Evolutionary conservation across 2,329 filamentous ascomycete species (phyloP).

Genomic region (Hypoxylon rubiginosum): DNA sequence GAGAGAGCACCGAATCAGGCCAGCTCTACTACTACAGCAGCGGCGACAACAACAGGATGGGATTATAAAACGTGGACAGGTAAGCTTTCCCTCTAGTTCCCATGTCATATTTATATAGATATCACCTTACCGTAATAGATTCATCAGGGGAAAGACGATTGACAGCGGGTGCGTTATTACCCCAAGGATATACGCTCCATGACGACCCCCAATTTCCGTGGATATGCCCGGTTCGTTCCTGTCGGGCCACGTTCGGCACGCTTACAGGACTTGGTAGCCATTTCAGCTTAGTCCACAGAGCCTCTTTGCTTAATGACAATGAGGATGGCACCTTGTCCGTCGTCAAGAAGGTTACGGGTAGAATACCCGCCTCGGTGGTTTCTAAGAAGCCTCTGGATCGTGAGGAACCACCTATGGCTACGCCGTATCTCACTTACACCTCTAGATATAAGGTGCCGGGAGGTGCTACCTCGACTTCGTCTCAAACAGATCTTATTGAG

Average conservation of each 20-base stretch:
- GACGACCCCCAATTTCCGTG: slow-evolving; percentile 45
- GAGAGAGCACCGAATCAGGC: not conserved
- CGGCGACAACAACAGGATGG: slow-evolving; percentile 10
- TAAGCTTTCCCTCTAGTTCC: slow-evolving; percentile 4
- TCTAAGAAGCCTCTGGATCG: slow-evolving; percentile 43
- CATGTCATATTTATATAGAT: not conserved
- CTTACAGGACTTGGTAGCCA: slow-evolving; percentile 41
- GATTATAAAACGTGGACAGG: slow-evolving; percentile 27
- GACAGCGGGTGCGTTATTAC: slow-evolving; percentile 51
- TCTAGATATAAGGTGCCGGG: not conserved
- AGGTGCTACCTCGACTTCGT: not conserved
- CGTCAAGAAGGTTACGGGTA: slow-evolving; percentile 32
- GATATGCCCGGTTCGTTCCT: slow-evolving; percentile 57
- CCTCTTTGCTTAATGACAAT: slow-evolving; percentile 56
- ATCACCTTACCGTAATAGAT: slow-evolving; percentile 11
- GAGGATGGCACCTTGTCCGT: slow-evolving; percentile 56
- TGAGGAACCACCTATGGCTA: slow-evolving; percentile 40
- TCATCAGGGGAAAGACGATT: slow-evolving; percentile 21
- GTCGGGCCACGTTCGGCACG: slow-evolving; percentile 48
- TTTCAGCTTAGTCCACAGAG: slow-evolving; percentile 39
- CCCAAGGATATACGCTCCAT: slow-evolving; percentile 51
- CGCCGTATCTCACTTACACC: slow-evolving; percentile 19
- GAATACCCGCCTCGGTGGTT: slow-evolving; percentile 38
- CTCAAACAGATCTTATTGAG: not conserved
- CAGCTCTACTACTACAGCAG: not conserved